Conservation (phyloP, 108 stramenopile species). For the Discostella stelligeroides region DNA sequence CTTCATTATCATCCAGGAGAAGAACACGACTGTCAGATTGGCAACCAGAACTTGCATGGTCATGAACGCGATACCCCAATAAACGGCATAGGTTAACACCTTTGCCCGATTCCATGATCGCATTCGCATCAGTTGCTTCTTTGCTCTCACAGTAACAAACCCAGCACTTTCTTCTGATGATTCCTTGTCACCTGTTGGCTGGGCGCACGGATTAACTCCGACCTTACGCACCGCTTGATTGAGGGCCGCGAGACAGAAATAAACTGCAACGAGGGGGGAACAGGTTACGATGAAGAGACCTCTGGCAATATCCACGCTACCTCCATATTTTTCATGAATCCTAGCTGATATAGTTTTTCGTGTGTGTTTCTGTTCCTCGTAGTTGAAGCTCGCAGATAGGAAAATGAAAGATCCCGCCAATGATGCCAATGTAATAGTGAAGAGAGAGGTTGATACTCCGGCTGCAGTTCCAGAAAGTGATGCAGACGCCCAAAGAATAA, state of each 20-base stretch:
- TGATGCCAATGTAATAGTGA: constrained; percentile 52
- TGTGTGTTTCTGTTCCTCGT: constrained; percentile 28
- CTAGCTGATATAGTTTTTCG: constrained; percentile 26
- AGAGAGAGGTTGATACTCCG: constrained; percentile 44
- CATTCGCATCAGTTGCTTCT: constrained; percentile 39
- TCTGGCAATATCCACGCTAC: constrained; percentile 41
- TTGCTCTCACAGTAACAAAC: constrained; percentile 34
- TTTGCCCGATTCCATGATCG: constrained; percentile 54
- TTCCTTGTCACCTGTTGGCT: constrained; percentile 23
- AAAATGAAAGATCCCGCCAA: constrained; percentile 48
- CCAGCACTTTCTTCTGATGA: constrained; percentile 11
- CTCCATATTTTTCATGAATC: constrained; percentile 48
- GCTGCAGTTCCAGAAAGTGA: constrained; percentile 55
- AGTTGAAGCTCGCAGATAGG: constrained; percentile 37
- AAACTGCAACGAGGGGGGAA: constrained; percentile 44
- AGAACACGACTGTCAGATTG: constrained; percentile 61
- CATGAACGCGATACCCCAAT: constrained; percentile 60
- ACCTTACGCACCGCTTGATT: constrained; percentile 52
- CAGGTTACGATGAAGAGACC: constrained; percentile 49
- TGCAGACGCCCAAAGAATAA: constrained; percentile 55
- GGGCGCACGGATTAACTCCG: constrained; percentile 44
- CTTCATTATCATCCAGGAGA: constrained; percentile 53
- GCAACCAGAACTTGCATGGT: constrained; percentile 53
- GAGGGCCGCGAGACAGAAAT: constrained; percentile 46
- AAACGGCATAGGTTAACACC: constrained; percentile 51